Evolutionary conservation across 2,329 filamentous ascomycete species (phyloP).

Genomic region (Fusarium sp.): DNA sequence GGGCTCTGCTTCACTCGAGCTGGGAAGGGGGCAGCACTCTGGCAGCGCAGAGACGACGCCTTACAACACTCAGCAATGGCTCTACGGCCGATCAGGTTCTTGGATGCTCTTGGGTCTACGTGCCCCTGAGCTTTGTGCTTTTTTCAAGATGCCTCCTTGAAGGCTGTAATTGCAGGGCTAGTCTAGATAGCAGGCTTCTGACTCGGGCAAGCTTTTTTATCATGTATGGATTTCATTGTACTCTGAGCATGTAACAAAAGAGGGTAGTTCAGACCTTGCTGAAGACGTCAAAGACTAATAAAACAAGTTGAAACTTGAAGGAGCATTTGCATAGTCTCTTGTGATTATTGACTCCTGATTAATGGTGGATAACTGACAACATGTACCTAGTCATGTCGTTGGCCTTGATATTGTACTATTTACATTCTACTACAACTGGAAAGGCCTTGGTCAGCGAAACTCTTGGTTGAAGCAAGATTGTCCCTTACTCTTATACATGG

Average conservation of each 20-base stretch:
- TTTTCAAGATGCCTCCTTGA: slow-evolving; percentile 15
- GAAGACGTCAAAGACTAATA: slow-evolving; percentile 28
- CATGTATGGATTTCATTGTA: slow-evolving; percentile 34
- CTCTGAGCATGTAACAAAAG: slow-evolving; percentile 36
- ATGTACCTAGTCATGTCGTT: background rate
- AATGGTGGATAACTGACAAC: background rate
- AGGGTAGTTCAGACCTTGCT: slow-evolving; percentile 32
- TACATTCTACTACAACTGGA: slow-evolving; percentile 6
- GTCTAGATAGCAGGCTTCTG: slow-evolving; percentile 29
- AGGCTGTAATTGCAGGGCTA: slow-evolving; percentile 17
- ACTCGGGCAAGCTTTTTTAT: slow-evolving; percentile 22
- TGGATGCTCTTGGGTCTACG: slow-evolving; percentile 10
- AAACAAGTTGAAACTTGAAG: slow-evolving; percentile 26
- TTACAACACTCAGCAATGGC: slow-evolving; percentile 8
- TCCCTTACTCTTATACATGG: slow-evolving; percentile 16
- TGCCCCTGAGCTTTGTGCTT: slow-evolving; percentile 2
- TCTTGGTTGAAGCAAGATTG: slow-evolving; percentile 7
- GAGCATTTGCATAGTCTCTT: background rate
- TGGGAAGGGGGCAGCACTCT: slow-evolving; percentile 1
- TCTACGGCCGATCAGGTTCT: slow-evolving; percentile 5
- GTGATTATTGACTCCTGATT: background rate
- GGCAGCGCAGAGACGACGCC: slow-evolving; percentile 9
- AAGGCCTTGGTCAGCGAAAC: slow-evolving; percentile 14
- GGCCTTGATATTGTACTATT: background rate
- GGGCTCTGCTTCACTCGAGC: slow-evolving; percentile 13